phyloP scores from a whole-genome alignment of 495 filamentous ascomycete species.

The Xylaria sp. region DNA sequence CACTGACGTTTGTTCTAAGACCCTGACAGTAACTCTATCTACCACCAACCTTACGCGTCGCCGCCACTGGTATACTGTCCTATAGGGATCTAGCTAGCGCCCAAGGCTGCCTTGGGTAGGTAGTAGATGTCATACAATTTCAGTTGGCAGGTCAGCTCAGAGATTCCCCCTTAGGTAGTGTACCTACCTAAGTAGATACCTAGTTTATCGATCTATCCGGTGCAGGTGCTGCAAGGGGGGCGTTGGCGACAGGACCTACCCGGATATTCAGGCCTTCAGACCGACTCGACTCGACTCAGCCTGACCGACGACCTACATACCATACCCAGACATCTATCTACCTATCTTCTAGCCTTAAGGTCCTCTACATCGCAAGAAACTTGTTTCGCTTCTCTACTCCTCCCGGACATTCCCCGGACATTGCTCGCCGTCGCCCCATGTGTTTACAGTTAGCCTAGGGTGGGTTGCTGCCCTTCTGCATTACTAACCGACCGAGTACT shows the following conservation, averaged over 20 bases:
- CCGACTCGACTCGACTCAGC: conserved; percentile 15
- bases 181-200: no score
- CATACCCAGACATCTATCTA: not conserved
- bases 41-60: not conserved
- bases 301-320: no score
- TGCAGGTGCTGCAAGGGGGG: not conserved
- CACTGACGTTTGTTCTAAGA: conserved; percentile 12
- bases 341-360: not conserved
- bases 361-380: not conserved
- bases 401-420: not conserved
- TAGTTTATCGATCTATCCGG: no score
- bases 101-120: conserved; percentile 7
- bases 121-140: not conserved
- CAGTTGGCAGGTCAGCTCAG: not conserved
- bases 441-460: not conserved
- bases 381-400: not conserved
- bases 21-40: not conserved
- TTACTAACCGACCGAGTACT: not conserved
- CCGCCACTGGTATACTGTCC: not conserved
- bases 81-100: not conserved
- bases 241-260: conserved; percentile 8
- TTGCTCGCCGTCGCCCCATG: conserved; percentile 10
- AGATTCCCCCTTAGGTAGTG: not conserved
- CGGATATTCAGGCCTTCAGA: conserved; percentile 11
- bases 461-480: conserved; percentile 19